A percentile compares a stretch with the other conserved stretches of the same genome.
These are phyloP conservation scores for Amylostereum areolatum DNA, from an alignment of 1,284 basidiomycete genomes.

Conservation along the genomic window DNA sequence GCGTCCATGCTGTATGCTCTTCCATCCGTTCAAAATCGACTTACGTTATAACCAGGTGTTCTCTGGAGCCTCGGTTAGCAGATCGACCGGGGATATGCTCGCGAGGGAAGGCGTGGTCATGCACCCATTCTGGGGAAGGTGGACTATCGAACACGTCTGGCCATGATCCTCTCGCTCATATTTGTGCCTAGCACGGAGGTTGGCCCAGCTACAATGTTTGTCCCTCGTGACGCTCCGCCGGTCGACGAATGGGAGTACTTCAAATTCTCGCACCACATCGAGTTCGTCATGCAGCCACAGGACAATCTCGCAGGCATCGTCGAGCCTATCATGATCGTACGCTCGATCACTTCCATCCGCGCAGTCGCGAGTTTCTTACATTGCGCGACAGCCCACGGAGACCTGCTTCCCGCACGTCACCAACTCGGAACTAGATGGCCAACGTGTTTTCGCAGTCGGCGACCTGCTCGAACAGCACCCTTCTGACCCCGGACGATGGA, in stretches of 20 bases:
- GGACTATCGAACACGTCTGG: not conserved
- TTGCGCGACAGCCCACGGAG: conserved; percentile 1
- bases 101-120: not conserved
- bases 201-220: conserved; percentile 13
- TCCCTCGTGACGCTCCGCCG: conserved; percentile 8
- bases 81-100: too few species aligned
- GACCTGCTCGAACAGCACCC: conserved; percentile 24
- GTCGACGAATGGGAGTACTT: conserved; percentile 15
- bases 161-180: not conserved
- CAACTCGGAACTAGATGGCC: not conserved
- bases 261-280: conserved; percentile 12
- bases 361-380: not conserved
- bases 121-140: not conserved
- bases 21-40: not conserved
- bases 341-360: not conserved
- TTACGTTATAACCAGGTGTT: too few species aligned
- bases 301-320: conserved; percentile 4
- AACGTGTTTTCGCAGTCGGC: not conserved
- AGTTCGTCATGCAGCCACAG: conserved; percentile 9
- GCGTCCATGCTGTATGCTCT: too few species aligned
- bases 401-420: not conserved
- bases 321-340: conserved; percentile 13
- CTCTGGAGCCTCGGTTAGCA: too few species aligned
- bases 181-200: conserved; percentile 10
- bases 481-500: conserved; percentile 16